A percentile compares a stretch with the other conserved stretches of the same genome.
Evolutionary conservation across 208 protist genomes (phyloP).

Genomic region (Herpetomonas tarakana): DNA sequence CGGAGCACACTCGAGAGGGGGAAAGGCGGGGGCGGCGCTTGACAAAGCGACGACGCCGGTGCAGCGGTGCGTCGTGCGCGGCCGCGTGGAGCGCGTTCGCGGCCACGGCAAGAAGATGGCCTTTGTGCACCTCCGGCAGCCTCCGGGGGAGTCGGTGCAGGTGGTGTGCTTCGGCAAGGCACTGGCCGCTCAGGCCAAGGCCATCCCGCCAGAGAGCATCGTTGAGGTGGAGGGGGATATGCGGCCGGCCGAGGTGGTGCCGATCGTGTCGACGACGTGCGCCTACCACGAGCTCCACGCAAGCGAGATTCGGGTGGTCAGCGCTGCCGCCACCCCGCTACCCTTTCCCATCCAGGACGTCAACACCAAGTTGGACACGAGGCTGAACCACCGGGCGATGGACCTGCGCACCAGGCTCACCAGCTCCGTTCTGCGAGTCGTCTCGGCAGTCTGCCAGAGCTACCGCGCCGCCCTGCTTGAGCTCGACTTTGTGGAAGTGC

Average conservation of each 20-base stretch:
- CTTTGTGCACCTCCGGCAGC: slow-evolving; percentile 79
- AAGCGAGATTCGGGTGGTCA: slow-evolving; percentile 37
- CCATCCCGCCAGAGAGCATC: slow-evolving; percentile 66
- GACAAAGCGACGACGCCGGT: too few relatives aligned
- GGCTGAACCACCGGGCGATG: slow-evolving; percentile 96
- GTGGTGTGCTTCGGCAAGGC: slow-evolving; percentile 46
- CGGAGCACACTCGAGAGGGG: too few relatives aligned
- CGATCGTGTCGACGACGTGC: slow-evolving; percentile 51
- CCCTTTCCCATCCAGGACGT: slow-evolving; percentile 88
- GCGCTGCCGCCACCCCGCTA: slow-evolving; percentile 43
- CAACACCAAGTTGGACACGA: slow-evolving; percentile 83
- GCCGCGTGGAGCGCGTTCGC: slow-evolving; percentile 50
- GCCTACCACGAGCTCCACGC: slow-evolving; percentile 58
- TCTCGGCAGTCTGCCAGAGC: slow-evolving; percentile 67
- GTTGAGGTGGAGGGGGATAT: slow-evolving; percentile 57
- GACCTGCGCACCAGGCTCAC: slow-evolving; percentile 96
- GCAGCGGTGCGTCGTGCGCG: slow-evolving; percentile 32
- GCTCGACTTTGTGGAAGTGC: slow-evolving; percentile 96
- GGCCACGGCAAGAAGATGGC: slow-evolving; percentile 46
- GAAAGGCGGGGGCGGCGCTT: too few relatives aligned
- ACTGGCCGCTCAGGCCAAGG: slow-evolving; percentile 25
- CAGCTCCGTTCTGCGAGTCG: slow-evolving; percentile 89
- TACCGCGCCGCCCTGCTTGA: slow-evolving; percentile 90
- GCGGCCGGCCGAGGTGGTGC: slow-evolving; percentile 16
- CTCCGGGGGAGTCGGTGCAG: slow-evolving; percentile 58